Evolutionary conservation across 148 eudicot genomes (phyloP), one percentile per base, ranked within the genome.

Genomic region (Talinum fruticosum): DNA sequence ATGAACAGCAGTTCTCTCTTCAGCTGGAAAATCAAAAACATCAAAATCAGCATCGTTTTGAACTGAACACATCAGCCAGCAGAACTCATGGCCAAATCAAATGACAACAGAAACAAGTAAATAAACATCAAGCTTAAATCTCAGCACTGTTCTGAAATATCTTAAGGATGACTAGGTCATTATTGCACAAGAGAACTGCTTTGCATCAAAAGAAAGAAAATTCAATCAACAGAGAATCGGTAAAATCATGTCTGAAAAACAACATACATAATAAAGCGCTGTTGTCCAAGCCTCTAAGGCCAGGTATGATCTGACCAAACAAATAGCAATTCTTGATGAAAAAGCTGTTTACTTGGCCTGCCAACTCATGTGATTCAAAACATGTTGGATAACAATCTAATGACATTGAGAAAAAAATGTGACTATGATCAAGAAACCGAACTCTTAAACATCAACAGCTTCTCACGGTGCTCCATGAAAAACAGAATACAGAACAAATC

Each of bases 1-100:
- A 96, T 67, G 76, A 93, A 90, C 73, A 93, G 72, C 81, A 96
- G 78, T 82, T 96, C 99, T 81, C 87, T 88, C 87, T 96, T 96
- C 59, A 96, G 91, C 99, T 96, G 93, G 81, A 84, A 72, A 65
- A 21, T 34, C 19, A 66, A 66, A 15, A 3, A 71, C 21, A 44
- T 12, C 15, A 38, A 64, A 4, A 66, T 65, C 64, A 65, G 70
- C 44, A 51, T 53, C 37, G 45, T 69, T 49, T 77, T 41, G 19
- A 16, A 67, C 69, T 41, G 47, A 41, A 41, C 12, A 23, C 12
- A 49, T 29, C n/a, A 47, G 74, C 61, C 21, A 36, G 47, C 6
- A 57, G 24, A 59, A 33, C 24, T 19, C 15, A 29, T 59, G 10
- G 15, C 45, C 44, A 10, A 49, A 47, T 28, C 13, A 15, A 26